These are phyloP conservation scores for Fusarium annulatum DNA, from an alignment of 2,329 filamentous ascomycete species.

Conservation along the genomic window DNA sequence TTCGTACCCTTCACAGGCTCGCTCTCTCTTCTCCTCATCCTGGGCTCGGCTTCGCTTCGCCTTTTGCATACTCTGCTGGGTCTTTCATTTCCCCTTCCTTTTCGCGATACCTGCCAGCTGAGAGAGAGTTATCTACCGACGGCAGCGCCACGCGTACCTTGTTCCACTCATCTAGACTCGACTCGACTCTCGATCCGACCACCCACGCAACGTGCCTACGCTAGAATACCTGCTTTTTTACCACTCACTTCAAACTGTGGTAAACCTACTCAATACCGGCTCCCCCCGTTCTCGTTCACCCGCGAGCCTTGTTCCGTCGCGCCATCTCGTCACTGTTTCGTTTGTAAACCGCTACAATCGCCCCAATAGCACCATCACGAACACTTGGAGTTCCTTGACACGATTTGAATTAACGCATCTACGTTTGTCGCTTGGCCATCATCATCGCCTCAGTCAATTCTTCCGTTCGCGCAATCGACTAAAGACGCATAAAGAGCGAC, in stretches of 20 bases:
- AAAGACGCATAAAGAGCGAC: conserved; percentile 14
- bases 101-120: conserved; percentile 10
- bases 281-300: conserved; percentile 10
- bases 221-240: conserved; percentile 18
- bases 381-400: background rate
- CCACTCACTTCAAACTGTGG: conserved; percentile 1
- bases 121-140: background rate
- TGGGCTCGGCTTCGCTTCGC: background rate
- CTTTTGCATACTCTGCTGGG: background rate
- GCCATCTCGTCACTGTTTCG: conserved; percentile 1
- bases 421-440: background rate
- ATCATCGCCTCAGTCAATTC: background rate
- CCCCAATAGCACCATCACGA: background rate
- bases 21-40: background rate
- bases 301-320: conserved; percentile 1
- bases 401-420: background rate
- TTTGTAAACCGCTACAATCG: background rate
- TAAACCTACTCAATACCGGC: conserved; percentile 11
- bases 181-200: conserved; percentile 18
- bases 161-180: conserved; percentile 12
- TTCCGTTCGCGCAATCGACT: conserved; percentile 9
- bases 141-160: conserved; percentile 32
- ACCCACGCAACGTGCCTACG: conserved; percentile 18
- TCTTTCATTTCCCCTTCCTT: background rate
- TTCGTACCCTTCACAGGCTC: background rate